Conservation (phyloP, 768 basidiomycete species). For the Lenzites betulinus region DNA sequence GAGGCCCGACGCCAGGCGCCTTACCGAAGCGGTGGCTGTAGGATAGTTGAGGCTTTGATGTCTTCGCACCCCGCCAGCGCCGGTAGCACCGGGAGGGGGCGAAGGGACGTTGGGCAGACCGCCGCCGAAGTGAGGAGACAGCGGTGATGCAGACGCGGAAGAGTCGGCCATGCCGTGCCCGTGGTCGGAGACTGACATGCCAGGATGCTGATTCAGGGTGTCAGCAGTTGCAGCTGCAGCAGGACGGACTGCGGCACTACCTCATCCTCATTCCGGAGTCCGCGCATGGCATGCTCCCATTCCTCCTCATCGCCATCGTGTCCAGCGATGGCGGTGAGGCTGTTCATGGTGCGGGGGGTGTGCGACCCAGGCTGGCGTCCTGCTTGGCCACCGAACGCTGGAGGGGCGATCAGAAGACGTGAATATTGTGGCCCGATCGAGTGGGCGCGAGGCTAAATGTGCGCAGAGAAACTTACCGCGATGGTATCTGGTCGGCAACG, state of each 20-base stretch:
- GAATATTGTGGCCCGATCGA: slow-evolving; percentile 6
- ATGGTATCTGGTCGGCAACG: slow-evolving; percentile 79
- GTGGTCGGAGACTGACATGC: slow-evolving; percentile 33
- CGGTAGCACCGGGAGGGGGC: slow-evolving; percentile 55
- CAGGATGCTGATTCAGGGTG: slow-evolving; percentile 36
- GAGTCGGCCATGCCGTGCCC: slow-evolving; percentile 51
- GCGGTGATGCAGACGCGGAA: slow-evolving; percentile 53
- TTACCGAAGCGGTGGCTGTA: slow-evolving; percentile 49
- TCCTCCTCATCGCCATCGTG: slow-evolving; percentile 89
- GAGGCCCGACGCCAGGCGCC: slow-evolving; percentile 55
- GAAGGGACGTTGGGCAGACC: slow-evolving; percentile 56
- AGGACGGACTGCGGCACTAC: slow-evolving; percentile 36
- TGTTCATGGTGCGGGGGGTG: slow-evolving; percentile 77
- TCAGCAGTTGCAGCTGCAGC: slow-evolving; percentile 8
- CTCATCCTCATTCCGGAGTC: slow-evolving; percentile 65
- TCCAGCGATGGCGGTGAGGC: slow-evolving; percentile 81
- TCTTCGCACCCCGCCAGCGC: slow-evolving; percentile 70
- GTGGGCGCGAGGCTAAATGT: slow-evolving; percentile 5
- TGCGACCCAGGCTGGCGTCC: slow-evolving; percentile 57
- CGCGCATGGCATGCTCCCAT: slow-evolving; percentile 72
- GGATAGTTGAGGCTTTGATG: slow-evolving; percentile 81
- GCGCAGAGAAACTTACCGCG: slow-evolving; percentile 48
- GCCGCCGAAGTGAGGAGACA: slow-evolving; percentile 60
- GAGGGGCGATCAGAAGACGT: slow-evolving; percentile 11
- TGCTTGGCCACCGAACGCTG: slow-evolving; percentile 55